Base-by-base conservation (phyloP, 768 basidiomycete species). In the Ramaria rubella region DNA sequence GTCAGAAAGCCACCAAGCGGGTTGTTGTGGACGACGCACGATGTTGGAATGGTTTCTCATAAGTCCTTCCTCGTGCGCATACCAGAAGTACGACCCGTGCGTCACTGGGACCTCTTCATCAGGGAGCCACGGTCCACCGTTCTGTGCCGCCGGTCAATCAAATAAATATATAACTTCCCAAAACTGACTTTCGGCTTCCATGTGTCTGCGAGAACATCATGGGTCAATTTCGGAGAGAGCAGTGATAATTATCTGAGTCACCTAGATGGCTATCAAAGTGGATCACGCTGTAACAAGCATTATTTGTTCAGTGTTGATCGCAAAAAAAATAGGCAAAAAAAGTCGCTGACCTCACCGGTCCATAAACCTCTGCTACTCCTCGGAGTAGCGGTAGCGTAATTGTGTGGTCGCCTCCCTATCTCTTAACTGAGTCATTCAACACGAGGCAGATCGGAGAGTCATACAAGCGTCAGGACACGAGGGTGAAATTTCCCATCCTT, bases 401-500 rank as follows among this genome's bases (percentile, higher is more conserved):
- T 14, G 38, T 42, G 31, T 36, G 38, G 24, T 52, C 31, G 3
- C 51, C 31, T n/a, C 51, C 33, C 31, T 34, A 36, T 34, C 14
- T 8, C 17, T 43, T 12, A 52, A 52, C 2, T 34, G 2, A n/a
- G n/a, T 36, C 14, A 52, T 12, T 42, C 17, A 42, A n/a, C 27
- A 11, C 33, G 66, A 2, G 65, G 66, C 56, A 71, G 65, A 7
- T 67, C 68, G 56, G 68, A 68, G 46, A 68, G 67, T 21, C 68
- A 67, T 21, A 68, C 68, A 9, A 71, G 62, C 1, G 68, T 71
- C 40, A 71, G 56, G 11, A 71, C 64, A 11, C 69, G 63, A 4
- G 70, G 68, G 55, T 71, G 70, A 59, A 66, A 68, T 58, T 67
- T 67, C 36, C 67, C 68, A 57, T 71, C 70, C 52, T 66, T 67